A percentile compares a stretch with the other conserved stretches of the same genome.
These are phyloP conservation scores for Leccinum olivaceopallidum DNA, from an alignment of 768 basidiomycete species.

Conservation along the genomic window DNA sequence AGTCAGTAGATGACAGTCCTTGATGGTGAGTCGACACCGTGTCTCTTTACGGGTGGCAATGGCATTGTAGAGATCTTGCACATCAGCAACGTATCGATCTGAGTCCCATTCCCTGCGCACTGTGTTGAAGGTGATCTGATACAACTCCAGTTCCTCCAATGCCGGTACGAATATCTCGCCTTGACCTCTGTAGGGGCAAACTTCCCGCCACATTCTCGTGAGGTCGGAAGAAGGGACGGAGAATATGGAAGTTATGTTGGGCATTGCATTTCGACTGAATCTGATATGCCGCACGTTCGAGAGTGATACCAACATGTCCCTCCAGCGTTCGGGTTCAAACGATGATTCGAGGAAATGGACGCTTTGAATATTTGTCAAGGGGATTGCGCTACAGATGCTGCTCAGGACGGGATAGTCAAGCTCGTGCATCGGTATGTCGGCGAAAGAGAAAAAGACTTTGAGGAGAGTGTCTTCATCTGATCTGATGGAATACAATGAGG, in stretches of 20 bases:
- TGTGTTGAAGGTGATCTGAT: too few species aligned
- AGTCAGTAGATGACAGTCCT: too few species aligned
- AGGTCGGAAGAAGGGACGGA: background rate
- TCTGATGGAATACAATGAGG: background rate
- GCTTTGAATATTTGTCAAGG: background rate
- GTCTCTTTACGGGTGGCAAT: too few species aligned
- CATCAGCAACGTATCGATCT: too few species aligned
- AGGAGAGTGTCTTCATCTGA: background rate
- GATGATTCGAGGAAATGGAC: background rate
- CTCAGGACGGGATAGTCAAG: background rate
- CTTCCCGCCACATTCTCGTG: background rate
- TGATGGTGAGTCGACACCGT: too few species aligned
- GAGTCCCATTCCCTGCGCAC: too few species aligned
- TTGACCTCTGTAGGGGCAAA: background rate
- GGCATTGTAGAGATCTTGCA: too few species aligned
- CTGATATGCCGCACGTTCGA: background rate
- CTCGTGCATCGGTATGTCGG: too few species aligned
- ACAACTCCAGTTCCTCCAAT: too few species aligned
- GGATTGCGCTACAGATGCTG: background rate
- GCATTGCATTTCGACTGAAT: background rate
- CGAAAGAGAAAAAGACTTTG: background rate
- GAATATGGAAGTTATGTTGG: background rate
- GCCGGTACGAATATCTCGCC: too few species aligned
- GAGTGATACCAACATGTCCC: background rate
- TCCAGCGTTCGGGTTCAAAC: background rate